Evolutionary conservation across 2,329 filamentous ascomycete species (phyloP).

Genomic region (Pseudopithomyces maydicus): DNA sequence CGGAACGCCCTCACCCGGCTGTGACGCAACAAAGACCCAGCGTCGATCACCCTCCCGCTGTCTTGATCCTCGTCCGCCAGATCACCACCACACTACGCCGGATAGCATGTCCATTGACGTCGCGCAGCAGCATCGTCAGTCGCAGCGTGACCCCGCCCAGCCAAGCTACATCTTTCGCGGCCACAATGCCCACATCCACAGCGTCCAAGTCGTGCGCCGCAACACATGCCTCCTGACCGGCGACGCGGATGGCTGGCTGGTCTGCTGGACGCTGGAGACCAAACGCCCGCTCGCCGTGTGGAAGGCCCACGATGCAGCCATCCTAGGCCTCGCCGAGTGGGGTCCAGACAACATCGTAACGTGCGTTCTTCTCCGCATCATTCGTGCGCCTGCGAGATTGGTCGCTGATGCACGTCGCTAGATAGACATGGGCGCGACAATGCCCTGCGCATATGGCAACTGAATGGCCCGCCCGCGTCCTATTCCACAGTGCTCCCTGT

Average conservation of each 20-base stretch:
- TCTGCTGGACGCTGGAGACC: slow-evolving; percentile 82
- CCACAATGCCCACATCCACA: slow-evolving; percentile 80
- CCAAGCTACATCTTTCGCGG: slow-evolving; percentile 80
- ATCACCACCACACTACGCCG: slow-evolving; percentile 20
- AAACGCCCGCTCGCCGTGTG: slow-evolving; percentile 84
- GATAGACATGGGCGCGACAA: slow-evolving; percentile 87
- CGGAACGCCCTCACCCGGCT: not conserved
- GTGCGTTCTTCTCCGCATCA: slow-evolving; percentile 58
- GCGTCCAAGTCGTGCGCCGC: slow-evolving; percentile 70
- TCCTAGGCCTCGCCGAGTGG: slow-evolving; percentile 78
- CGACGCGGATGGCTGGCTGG: slow-evolving; percentile 87
- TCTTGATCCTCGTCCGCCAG: slow-evolving; percentile 19
- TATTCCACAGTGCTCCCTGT: slow-evolving; percentile 75
- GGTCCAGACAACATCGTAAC: slow-evolving; percentile 77
- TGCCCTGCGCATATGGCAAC: slow-evolving; percentile 82
- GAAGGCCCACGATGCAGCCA: slow-evolving; percentile 78
- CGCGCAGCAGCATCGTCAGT: slow-evolving; percentile 26
- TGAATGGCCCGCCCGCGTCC: slow-evolving; percentile 65
- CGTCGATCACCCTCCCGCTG: slow-evolving; percentile 38
- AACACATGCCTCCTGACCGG: slow-evolving; percentile 83
- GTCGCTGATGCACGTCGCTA: slow-evolving; percentile 7
- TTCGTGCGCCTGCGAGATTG: not conserved
- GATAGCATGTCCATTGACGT: slow-evolving; percentile 31
- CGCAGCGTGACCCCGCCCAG: slow-evolving; percentile 55
- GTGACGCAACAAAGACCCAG: slow-evolving; percentile 16